phyloP scores from a whole-genome alignment of 1,284 basidiomycete genomes.

The Ceratobasidium sp. region DNA sequence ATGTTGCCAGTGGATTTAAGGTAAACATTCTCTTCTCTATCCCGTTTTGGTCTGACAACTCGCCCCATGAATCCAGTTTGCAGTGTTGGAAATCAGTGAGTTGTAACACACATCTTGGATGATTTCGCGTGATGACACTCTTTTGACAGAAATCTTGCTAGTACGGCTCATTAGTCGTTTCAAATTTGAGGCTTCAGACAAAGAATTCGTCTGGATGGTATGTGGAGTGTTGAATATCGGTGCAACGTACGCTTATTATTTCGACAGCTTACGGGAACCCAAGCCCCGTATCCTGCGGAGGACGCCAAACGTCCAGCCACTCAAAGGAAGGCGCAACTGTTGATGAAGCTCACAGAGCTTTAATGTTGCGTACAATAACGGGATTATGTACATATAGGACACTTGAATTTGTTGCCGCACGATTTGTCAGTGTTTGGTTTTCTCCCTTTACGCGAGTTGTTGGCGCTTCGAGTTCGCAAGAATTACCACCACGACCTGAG shows the following conservation, averaged over 20 bases:
- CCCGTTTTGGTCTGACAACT: background rate
- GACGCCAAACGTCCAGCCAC: background rate
- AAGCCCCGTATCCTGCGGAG: conserved; percentile 2
- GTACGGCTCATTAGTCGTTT: background rate
- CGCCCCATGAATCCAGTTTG: background rate
- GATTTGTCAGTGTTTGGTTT: too few species aligned
- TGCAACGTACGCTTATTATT: background rate
- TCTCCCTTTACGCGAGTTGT: too few species aligned
- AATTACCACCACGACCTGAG: too few species aligned
- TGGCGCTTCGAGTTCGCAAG: too few species aligned
- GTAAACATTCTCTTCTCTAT: background rate
- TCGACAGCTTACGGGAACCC: background rate
- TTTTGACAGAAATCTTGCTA: background rate
- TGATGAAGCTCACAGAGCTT: conserved; percentile 5
- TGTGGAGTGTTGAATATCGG: background rate
- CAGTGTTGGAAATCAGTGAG: conserved; percentile 16
- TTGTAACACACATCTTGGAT: background rate
- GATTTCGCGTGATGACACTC: background rate
- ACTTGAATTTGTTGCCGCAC: too few species aligned
- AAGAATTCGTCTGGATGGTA: conserved; percentile 4
- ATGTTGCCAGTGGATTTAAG: conserved; percentile 7
- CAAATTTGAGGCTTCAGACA: conserved; percentile 7
- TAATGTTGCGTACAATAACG: background rate
- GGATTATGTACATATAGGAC: too few species aligned
- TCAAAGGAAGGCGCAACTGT: conserved; percentile 5